Percentiles rank a stretch among this genome's conserved stretches.
These are phyloP conservation scores for Calonectria montana DNA, from an alignment of 2,329 filamentous ascomycete genomes.

Conservation along the genomic window DNA sequence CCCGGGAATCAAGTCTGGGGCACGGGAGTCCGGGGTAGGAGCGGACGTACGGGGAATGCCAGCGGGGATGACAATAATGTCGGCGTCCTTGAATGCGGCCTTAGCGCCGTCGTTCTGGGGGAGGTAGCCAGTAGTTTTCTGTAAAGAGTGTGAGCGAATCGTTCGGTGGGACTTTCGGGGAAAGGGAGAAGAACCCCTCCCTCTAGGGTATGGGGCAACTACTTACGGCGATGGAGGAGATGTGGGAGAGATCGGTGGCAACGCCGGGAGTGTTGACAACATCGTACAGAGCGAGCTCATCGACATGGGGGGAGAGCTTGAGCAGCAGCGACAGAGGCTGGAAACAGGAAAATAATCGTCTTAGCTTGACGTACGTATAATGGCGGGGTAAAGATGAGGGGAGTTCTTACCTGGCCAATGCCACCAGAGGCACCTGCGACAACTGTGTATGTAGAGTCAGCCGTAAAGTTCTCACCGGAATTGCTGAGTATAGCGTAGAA, in stretches of 20 bases:
- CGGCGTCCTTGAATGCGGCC: constrained; percentile 88
- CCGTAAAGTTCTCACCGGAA: not conserved
- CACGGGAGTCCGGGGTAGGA: constrained; percentile 26
- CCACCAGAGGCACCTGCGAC: constrained; percentile 98
- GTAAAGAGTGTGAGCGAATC: constrained; percentile 45
- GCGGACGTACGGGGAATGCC: constrained; percentile 88
- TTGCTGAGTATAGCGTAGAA: constrained; percentile 10
- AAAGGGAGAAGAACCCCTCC: constrained; percentile 33
- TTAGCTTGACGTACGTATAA: constrained; percentile 29
- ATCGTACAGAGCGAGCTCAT: constrained; percentile 98
- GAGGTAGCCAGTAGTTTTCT: constrained; percentile 91
- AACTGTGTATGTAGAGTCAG: constrained; percentile 54
- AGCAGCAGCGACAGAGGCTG: constrained; percentile 96
- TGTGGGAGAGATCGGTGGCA: constrained; percentile 95
- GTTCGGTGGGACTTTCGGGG: constrained; percentile 31
- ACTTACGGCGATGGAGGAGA: constrained; percentile 85
- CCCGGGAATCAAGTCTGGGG: constrained; percentile 34
- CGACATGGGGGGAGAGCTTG: constrained; percentile 88
- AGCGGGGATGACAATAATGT: constrained; percentile 97
- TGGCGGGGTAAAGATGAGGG: constrained; percentile 6
- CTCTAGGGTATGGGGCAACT: constrained; percentile 27
- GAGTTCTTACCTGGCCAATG: constrained; percentile 87
- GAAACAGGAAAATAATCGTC: constrained; percentile 27
- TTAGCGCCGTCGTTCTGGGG: constrained; percentile 88
- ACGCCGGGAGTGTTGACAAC: constrained; percentile 98